These are phyloP conservation scores for Castanea sativa DNA, from an alignment of 306 rosid species.

Conservation along the genomic window DNA sequence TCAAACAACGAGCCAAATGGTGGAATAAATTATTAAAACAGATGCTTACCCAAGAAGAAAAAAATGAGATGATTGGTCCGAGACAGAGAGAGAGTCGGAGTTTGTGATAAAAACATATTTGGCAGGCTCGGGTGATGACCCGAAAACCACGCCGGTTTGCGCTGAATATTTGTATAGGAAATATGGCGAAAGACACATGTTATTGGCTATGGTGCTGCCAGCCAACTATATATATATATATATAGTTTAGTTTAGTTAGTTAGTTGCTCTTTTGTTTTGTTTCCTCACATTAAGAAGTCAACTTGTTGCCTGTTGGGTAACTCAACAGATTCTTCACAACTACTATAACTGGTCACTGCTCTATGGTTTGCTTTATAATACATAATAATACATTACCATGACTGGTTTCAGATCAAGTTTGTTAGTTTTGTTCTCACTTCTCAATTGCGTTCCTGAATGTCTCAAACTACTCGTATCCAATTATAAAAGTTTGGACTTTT, in stretches of 20 bases:
- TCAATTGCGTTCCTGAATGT: no score
- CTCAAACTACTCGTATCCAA: no score
- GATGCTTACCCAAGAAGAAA: no score
- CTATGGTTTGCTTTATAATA: no score
- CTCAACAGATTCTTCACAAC: neutral
- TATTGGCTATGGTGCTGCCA: neutral
- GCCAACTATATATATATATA: neutral
- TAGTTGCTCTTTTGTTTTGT: neutral
- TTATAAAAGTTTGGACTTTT: no score
- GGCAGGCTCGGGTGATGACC: neutral
- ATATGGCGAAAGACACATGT: neutral
- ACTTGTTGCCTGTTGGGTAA: neutral
- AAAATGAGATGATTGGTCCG: neutral
- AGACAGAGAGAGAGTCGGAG: neutral
- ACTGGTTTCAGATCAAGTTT: no score
- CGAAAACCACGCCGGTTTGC: neutral
- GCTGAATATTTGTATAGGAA: neutral
- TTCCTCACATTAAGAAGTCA: neutral
- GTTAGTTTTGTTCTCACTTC: no score
- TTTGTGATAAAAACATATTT: neutral
- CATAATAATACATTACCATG: no score
- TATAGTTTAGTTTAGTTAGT: no score
- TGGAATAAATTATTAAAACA: no score
- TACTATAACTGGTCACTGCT: no score
- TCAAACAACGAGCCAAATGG: neutral